phyloP scores from a whole-genome alignment of 129 eudicot species.

The Apium graveolens region DNA sequence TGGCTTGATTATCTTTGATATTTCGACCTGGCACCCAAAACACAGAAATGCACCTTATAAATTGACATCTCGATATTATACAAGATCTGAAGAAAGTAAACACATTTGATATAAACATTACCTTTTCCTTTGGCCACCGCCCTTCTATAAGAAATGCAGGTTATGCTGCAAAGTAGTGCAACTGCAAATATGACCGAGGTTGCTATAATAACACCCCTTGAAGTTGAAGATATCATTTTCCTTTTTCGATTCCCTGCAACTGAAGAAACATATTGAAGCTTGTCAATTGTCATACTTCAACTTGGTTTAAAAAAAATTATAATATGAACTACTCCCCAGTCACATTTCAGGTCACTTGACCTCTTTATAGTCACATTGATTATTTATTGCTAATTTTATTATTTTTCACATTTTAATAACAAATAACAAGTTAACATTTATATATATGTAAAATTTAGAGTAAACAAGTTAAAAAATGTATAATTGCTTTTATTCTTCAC shows the following conservation, averaged over 20 bases:
- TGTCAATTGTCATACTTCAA: too few species aligned
- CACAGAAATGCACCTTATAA: neutral
- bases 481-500: too few species aligned
- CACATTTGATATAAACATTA: neutral
- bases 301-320: too few species aligned
- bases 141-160: slow-evolving; percentile 17
- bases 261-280: neutral
- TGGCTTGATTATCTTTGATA: neutral
- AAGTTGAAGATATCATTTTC: neutral
- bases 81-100: neutral
- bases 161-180: slow-evolving; percentile 20
- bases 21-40: neutral
- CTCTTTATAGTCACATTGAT: too few species aligned
- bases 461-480: too few species aligned
- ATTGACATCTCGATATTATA: neutral
- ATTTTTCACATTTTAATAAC: too few species aligned
- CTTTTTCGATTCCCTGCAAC: neutral
- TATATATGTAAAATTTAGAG: too few species aligned
- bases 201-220: neutral
- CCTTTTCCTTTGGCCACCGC: slow-evolving; percentile 17
- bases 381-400: too few species aligned
- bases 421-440: too few species aligned
- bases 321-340: too few species aligned
- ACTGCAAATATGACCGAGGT: slow-evolving; percentile 10
- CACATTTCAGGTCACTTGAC: too few species aligned